Conservation (phyloP, 1,139 yeast species). For the Candida gigantensis region DNA sequence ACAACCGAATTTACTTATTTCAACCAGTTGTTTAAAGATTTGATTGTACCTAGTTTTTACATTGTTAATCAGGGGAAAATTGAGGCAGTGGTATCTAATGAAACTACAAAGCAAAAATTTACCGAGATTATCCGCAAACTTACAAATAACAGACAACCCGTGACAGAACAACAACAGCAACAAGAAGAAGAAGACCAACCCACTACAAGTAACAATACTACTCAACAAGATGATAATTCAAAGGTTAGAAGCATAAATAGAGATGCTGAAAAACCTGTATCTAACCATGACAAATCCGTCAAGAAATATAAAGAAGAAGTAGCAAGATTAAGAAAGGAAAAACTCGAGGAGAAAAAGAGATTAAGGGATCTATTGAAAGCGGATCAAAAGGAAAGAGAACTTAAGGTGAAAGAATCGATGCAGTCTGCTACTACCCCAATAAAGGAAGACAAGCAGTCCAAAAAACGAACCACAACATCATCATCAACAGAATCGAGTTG, state of each 20-base stretch:
- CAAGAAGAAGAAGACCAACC: no score
- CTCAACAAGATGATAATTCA: background rate
- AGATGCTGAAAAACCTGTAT: background rate
- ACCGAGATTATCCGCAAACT: constrained; percentile 21
- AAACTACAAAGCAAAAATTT: constrained; percentile 22
- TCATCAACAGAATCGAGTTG: constrained; percentile 31
- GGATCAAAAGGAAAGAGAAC: constrained; percentile 54
- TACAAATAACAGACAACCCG: background rate
- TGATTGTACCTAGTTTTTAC: constrained; percentile 49
- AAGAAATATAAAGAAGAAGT: constrained; percentile 41
- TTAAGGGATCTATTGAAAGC: constrained; percentile 50
- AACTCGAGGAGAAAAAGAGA: constrained; percentile 54
- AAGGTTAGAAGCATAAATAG: background rate
- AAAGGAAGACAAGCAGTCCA: no score
- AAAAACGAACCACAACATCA: background rate
- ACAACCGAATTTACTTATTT: constrained; percentile 51
- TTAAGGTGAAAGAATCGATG: constrained; percentile 38
- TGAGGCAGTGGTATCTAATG: constrained; percentile 42
- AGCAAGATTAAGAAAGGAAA: constrained; percentile 33
- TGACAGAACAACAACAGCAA: no score
- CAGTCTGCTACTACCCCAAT: background rate
- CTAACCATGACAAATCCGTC: constrained; percentile 12
- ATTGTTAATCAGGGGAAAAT: constrained; percentile 49
- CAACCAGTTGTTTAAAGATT: constrained; percentile 49
- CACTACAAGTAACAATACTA: background rate